Conservation (phyloP, 805 yeast genomes). For the Cyberlindnera galapagoensis region DNA sequence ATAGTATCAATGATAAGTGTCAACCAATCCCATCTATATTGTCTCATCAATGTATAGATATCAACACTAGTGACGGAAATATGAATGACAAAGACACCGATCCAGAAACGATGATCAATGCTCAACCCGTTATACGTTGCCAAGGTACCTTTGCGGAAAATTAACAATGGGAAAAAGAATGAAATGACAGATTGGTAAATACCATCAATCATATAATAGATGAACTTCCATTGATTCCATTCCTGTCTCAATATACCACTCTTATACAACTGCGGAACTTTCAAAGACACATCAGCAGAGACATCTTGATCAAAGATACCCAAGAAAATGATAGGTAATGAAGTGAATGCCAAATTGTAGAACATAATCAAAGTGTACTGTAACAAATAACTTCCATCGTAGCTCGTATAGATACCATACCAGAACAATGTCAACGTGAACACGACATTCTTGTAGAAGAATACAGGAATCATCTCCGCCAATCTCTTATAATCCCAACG, state of each 20-base stretch:
- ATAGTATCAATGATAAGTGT: slow-evolving; percentile 47
- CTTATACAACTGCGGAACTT: slow-evolving; percentile 70
- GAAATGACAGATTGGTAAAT: slow-evolving; percentile 65
- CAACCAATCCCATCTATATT: slow-evolving; percentile 79
- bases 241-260: slow-evolving; percentile 67
- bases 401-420: slow-evolving; percentile 70
- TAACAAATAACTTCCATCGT: slow-evolving; percentile 74
- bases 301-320: slow-evolving; percentile 82
- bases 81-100: slow-evolving; percentile 60
- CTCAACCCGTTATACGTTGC: slow-evolving; percentile 47
- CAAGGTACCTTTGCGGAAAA: slow-evolving; percentile 37
- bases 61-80: slow-evolving; percentile 65
- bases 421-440: slow-evolving; percentile 71
- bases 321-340: slow-evolving; percentile 70
- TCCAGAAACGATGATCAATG: slow-evolving; percentile 63
- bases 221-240: slow-evolving; percentile 63
- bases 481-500: slow-evolving; percentile 81
- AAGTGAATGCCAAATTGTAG: slow-evolving; percentile 76
- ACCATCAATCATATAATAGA: slow-evolving; percentile 73
- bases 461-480: slow-evolving; percentile 77
- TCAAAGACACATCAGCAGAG: slow-evolving; percentile 54
- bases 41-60: slow-evolving; percentile 56
- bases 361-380: slow-evolving; percentile 78
- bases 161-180: slow-evolving; percentile 65
- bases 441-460: slow-evolving; percentile 73